Conservation (phyloP, 176 grass and related monocot genomes). For the Sorghum bicolor region Sorghum_bicolor_NCBIv3 NC_012872.2:68855001-68855500, state of each 20-base stretch:
- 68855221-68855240: slow-evolving; percentile 80
- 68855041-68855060: slow-evolving; percentile 67
- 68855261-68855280: slow-evolving; percentile 87
- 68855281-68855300: slow-evolving; percentile 98
- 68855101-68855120: slow-evolving; percentile 84
- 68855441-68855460: neutral
- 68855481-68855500: neutral
- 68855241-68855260: slow-evolving; percentile 77
- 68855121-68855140: slow-evolving; percentile 97
- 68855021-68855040: slow-evolving; percentile 77
- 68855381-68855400: slow-evolving; percentile 79
- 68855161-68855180: slow-evolving; percentile 90
- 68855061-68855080: slow-evolving; percentile 79
- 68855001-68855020: slow-evolving; percentile 90
- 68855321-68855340: slow-evolving; percentile 81
- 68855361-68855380: slow-evolving; percentile 99
- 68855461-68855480: neutral
- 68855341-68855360: slow-evolving; percentile 82
- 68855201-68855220: slow-evolving; percentile 96
- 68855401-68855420: neutral
- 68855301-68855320: slow-evolving; percentile 87
- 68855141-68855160: slow-evolving; percentile 96
- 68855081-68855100: slow-evolving; percentile 68
- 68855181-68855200: slow-evolving; percentile 92
- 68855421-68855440: slow-evolving; percentile 1